These are phyloP conservation scores for Rhodotorula sp. DNA, from an alignment of 1,284 basidiomycete genomes.

Conservation along the genomic window DNA sequence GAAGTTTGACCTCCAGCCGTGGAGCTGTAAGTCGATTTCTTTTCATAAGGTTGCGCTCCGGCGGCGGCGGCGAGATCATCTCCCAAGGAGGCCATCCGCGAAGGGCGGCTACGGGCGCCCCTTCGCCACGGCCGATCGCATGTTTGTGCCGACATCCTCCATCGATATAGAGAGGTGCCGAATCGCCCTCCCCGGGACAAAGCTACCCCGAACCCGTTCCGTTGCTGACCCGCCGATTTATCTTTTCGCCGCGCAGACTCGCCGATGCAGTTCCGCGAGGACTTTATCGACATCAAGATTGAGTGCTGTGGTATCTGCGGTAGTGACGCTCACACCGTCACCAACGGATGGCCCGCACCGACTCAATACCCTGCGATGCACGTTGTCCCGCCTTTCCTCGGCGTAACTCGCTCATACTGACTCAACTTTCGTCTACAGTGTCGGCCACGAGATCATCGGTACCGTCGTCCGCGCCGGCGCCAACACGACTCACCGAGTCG, in stretches of 20 bases:
- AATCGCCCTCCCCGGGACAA: neutral
- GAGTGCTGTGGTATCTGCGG: conserved; percentile 18
- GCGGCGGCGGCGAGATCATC: neutral
- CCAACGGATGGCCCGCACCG: conserved; percentile 29
- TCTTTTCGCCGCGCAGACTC: conserved; percentile 20
- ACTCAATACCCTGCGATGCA: conserved; percentile 26
- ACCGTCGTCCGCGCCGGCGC: conserved; percentile 53
- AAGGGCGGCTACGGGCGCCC: no score
- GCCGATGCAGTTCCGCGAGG: conserved; percentile 35
- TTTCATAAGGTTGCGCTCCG: neutral
- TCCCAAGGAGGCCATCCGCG: neutral
- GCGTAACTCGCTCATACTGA: neutral
- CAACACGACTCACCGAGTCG: conserved; percentile 51
- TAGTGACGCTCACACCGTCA: conserved; percentile 28
- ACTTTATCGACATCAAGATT: conserved; percentile 38
- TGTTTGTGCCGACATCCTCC: no score
- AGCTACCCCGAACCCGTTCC: neutral
- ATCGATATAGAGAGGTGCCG: no score
- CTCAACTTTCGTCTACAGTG: neutral
- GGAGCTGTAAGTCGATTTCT: conserved; percentile 17
- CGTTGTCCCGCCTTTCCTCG: neutral
- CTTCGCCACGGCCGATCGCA: no score
- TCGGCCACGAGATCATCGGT: conserved; percentile 44
- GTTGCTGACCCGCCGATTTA: neutral
- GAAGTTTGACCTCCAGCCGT: conserved; percentile 21